Percentiles rank a stretch among this genome's conserved stretches.
These are phyloP conservation scores for Scenedesmus sp. DNA, from an alignment of 163 green algal species.

Conservation along the genomic window DNA sequence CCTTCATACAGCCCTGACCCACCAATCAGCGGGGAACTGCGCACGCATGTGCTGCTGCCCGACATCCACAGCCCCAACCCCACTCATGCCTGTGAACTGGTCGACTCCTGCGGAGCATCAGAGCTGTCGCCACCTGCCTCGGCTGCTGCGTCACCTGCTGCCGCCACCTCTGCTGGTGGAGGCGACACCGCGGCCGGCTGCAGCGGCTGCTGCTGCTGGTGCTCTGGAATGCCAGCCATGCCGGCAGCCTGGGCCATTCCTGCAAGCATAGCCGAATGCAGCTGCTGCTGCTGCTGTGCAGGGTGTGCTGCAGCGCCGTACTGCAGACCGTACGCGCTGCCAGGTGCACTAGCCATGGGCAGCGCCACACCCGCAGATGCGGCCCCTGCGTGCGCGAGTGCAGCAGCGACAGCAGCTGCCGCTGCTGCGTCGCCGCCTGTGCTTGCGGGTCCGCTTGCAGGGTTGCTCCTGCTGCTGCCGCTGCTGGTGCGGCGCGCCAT, in stretches of 20 bases:
- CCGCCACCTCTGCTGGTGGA: background rate
- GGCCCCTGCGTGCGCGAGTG: background rate
- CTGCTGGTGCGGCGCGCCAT: slow-evolving; percentile 10
- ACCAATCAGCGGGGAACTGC: too few species aligned
- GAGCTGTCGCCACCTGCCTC: background rate
- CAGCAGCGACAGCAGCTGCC: slow-evolving; percentile 21
- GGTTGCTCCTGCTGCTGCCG: slow-evolving; percentile 21
- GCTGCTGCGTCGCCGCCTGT: background rate
- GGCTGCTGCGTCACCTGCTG: background rate
- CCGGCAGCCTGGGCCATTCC: background rate
- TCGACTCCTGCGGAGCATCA: background rate
- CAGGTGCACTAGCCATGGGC: background rate
- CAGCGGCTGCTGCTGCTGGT: slow-evolving; percentile 44
- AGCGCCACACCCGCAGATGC: background rate
- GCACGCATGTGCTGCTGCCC: too few species aligned
- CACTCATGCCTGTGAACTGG: background rate
- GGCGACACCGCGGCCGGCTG: background rate
- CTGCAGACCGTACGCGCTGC: background rate
- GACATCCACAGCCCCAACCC: background rate
- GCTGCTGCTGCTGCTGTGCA: slow-evolving; percentile 32
- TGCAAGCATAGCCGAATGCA: slow-evolving; percentile 28
- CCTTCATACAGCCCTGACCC: too few species aligned
- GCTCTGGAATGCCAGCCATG: slow-evolving; percentile 44
- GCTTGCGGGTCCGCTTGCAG: slow-evolving; percentile 19
- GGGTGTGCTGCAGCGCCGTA: background rate